These are phyloP conservation scores for Podospora fimiseda DNA, from an alignment of 495 filamentous ascomycete species.

Conservation along the genomic window DNA sequence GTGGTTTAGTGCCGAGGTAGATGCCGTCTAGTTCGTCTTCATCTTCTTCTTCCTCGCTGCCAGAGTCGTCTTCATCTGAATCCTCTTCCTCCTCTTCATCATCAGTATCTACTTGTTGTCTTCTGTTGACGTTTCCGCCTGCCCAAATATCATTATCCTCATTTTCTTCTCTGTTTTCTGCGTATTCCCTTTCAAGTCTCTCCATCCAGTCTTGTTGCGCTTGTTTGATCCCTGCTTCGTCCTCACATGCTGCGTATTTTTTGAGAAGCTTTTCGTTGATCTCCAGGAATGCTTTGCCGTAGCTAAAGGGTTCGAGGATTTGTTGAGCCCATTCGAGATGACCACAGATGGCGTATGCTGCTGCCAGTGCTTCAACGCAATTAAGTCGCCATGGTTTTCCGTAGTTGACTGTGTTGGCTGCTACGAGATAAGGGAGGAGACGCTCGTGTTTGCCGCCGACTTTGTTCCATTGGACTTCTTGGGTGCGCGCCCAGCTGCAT, in stretches of 20 bases:
- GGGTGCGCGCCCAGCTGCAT: conserved; percentile 89
- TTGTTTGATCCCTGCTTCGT: conserved; percentile 82
- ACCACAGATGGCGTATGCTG: conserved; percentile 87
- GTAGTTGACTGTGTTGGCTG: conserved; percentile 96
- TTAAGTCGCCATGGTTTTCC: conserved; percentile 91
- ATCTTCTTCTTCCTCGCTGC: conserved; percentile 14
- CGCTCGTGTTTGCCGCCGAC: conserved; percentile 95
- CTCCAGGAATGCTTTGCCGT: conserved; percentile 77
- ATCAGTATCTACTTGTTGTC: conserved; percentile 47
- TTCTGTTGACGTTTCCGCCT: conserved; percentile 76
- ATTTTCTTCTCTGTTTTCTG: conserved; percentile 64
- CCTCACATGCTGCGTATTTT: conserved; percentile 73
- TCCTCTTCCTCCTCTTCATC: conserved; percentile 40
- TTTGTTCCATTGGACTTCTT: conserved; percentile 82
- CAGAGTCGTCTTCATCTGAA: conserved; percentile 22
- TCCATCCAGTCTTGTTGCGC: conserved; percentile 81
- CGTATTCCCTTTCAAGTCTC: conserved; percentile 83
- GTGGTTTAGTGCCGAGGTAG: conserved; percentile 50
- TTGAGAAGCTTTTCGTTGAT: conserved; percentile 81
- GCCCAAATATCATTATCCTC: conserved; percentile 70
- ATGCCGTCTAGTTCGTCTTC: conserved; percentile 43
- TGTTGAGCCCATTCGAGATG: conserved; percentile 84
- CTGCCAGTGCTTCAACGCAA: conserved; percentile 90
- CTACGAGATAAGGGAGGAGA: conserved; percentile 89
- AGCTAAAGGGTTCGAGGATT: conserved; percentile 75